These are phyloP conservation scores for Lathyrus tuberosus DNA, from an alignment of 306 rosid species.

Conservation along the genomic window DNA sequence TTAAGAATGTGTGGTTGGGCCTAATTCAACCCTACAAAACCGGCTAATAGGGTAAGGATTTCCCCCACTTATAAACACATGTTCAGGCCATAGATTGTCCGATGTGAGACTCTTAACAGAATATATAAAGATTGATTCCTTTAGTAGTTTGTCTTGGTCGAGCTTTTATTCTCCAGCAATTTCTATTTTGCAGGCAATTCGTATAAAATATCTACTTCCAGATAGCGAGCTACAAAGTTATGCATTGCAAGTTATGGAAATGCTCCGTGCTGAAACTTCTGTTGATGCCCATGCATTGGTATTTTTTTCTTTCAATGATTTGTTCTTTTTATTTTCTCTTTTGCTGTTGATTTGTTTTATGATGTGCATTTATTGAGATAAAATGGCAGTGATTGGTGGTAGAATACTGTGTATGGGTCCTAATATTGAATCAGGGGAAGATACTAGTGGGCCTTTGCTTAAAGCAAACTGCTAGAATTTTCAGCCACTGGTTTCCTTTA, in stretches of 20 bases:
- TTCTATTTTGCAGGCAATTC: conserved; percentile 75
- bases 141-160: conserved; percentile 21
- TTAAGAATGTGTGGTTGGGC: too few relatives aligned
- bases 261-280: conserved; percentile 74
- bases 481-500: conserved; percentile 7
- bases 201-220: conserved; percentile 76
- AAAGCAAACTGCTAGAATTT: conserved; percentile 31
- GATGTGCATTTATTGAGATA: conserved; percentile 21
- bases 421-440: neutral
- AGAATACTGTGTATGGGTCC: neutral
- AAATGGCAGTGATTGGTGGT: conserved; percentile 8
- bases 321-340: conserved; percentile 17
- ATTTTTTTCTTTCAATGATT: conserved; percentile 38
- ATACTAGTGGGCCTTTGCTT: conserved; percentile 4
- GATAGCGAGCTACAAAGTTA: conserved; percentile 86
- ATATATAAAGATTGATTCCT: conserved; percentile 4
- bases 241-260: conserved; percentile 77
- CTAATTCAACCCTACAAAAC: too few relatives aligned
- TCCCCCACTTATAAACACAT: too few relatives aligned
- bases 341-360: conserved; percentile 6
- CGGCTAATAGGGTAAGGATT: too few relatives aligned
- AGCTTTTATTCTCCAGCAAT: conserved; percentile 36
- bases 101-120: too few relatives aligned
- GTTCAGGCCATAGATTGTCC: too few relatives aligned
- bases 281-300: conserved; percentile 91